Conservation (phyloP, 176 grass and related monocot genomes). For the Musa schizocarpa region DNA sequence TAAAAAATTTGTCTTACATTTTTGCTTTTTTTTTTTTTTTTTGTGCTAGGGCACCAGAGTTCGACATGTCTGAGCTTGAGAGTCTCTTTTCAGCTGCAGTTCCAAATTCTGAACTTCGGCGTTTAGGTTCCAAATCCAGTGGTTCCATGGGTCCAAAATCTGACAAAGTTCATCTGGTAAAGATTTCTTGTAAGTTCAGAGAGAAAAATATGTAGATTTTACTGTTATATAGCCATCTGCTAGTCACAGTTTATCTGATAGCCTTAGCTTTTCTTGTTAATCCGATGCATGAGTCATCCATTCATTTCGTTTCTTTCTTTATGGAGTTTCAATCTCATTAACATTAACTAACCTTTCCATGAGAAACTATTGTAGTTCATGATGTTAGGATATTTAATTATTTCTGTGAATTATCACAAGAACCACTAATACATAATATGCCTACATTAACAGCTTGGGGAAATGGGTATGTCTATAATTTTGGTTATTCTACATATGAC, state of each 20-base stretch:
- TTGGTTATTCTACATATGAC: neutral
- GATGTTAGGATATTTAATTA: neutral
- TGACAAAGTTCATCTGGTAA: constrained; percentile 96
- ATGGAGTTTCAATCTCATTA: neutral
- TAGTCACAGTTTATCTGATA: neutral
- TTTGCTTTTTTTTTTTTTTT: constrained; percentile 8
- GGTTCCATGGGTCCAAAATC: constrained; percentile 45
- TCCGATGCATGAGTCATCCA: neutral
- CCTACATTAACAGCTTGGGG: neutral
- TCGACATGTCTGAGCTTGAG: constrained; percentile 95
- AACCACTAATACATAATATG: neutral
- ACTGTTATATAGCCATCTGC: neutral
- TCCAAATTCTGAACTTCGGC: constrained; percentile 51
- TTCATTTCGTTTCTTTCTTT: neutral
- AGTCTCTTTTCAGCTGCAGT: constrained; percentile 80
- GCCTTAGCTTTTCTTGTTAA: neutral
- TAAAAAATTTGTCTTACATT: constrained; percentile 1
- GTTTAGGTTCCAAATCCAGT: constrained; percentile 55
- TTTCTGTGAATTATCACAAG: neutral
- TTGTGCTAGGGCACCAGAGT: constrained; percentile 58
- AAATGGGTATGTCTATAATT: neutral
- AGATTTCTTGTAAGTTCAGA: constrained; percentile 9
- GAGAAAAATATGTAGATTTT: neutral
- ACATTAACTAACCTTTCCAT: neutral
- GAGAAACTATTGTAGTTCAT: neutral